phyloP scores from a whole-genome alignment of 805 yeast species.

The Candida jianshihensis region DNA sequence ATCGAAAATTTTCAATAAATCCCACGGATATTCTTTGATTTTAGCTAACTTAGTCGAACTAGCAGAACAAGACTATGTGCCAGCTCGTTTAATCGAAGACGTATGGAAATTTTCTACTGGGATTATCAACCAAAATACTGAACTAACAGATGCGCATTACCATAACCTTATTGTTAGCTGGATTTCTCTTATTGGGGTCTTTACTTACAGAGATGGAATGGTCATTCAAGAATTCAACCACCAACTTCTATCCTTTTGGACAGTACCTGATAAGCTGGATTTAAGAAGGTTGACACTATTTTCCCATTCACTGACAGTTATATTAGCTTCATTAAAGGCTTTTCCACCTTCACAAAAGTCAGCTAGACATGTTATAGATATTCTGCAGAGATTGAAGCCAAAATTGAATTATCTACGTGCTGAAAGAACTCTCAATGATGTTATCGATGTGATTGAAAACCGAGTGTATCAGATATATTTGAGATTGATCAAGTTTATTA shows the following conservation, averaged over 20 bases:
- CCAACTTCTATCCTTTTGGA: conserved; percentile 49
- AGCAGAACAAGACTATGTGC: conserved; percentile 35
- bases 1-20: conserved; percentile 21
- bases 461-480: conserved; percentile 40
- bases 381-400: conserved; percentile 15
- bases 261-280: conserved; percentile 39
- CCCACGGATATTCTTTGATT: conserved; percentile 34
- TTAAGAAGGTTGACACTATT: conserved; percentile 32
- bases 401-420: conserved; percentile 8
- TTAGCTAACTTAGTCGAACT: conserved; percentile 29
- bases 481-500: conserved; percentile 21
- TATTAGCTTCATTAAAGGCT: conserved; percentile 41
- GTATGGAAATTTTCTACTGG: conserved; percentile 36
- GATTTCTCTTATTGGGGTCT: conserved; percentile 56
- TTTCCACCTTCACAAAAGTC: conserved; percentile 37
- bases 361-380: conserved; percentile 39
- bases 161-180: conserved; percentile 43
- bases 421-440: not conserved
- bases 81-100: conserved; percentile 37
- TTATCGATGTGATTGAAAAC: conserved; percentile 29
- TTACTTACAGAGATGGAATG: conserved; percentile 47
- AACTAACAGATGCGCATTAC: conserved; percentile 26
- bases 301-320: conserved; percentile 47
- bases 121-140: conserved; percentile 27
- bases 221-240: conserved; percentile 48